Evolutionary conservation across 257 asterid species (phyloP), one percentile per base, ranked within the genome.

Genomic region (Fraxinus pennsylvanica): DNA sequence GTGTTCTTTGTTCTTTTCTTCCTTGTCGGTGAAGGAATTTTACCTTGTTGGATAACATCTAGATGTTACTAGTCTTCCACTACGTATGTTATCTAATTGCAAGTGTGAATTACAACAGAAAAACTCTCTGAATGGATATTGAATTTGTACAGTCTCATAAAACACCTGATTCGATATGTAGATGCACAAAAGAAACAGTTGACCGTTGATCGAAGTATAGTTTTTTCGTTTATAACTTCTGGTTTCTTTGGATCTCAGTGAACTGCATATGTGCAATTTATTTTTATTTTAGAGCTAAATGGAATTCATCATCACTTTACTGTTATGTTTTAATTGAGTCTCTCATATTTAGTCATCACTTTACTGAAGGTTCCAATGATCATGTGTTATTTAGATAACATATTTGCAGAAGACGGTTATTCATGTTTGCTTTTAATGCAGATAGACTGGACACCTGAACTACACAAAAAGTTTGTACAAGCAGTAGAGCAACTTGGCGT

Each of bases 381-480:
- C 12, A 35, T 25, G 17, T 35, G 1, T 63, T 63, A 9, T n/a
- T 25, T 25, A 10, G 69, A 63, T 32, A 9, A 63, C 4, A 32
- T 22, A 63, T 63, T 21, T 63, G 69, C 69, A 9, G 69, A 63
- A 2, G 33, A 27, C 6, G 10, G 35, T 63, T 25, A 63, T 22
- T 22, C 35, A 63, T 25, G 15, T 22, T 63, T 63, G 35, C 35
- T 59, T 59, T 27, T 19, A 63, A 41, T 67, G 77, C 86, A 87
- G 91, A 85, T 87, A 72, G 89, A 85, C 76, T 87, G 91, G 91
- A 83, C 89, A n/a, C 81, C 89, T 36, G 89, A 87, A 79, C 81
- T 87, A n/a, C 89, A 85, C 81, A 87, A 85, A 66, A 87, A 85
- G 77, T 87, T 87, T 72, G 89, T 85, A 25, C 88, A 85, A 43